Percentiles rank a stretch among this genome's conserved stretches.
These are phyloP conservation scores for Raphanus sativus DNA, from an alignment of 345 rosid genomes.

Conservation along the genomic window DNA sequence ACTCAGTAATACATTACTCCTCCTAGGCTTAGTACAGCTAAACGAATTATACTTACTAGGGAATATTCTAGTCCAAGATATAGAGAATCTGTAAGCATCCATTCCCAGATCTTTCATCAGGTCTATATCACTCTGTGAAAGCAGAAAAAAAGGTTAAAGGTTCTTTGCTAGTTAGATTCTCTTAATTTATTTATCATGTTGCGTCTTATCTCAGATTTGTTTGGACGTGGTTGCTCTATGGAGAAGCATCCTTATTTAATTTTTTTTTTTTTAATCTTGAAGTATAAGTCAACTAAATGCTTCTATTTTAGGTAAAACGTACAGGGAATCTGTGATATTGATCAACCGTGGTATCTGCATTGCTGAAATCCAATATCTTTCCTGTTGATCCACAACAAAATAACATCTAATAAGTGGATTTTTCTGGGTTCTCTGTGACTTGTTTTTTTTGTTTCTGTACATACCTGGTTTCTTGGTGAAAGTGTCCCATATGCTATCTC, in stretches of 20 bases:
- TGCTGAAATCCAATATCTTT: slow-evolving; percentile 89
- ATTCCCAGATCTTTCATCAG: slow-evolving; percentile 87
- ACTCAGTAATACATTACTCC: background rate
- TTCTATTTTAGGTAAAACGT: slow-evolving; percentile 11
- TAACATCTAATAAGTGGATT: background rate
- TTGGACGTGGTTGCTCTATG: slow-evolving; percentile 30
- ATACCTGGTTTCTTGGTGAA: slow-evolving; percentile 71
- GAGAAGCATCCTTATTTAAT: slow-evolving; percentile 25
- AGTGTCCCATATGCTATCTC: slow-evolving; percentile 86
- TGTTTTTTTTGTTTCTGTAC: background rate
- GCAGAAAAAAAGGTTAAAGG: background rate
- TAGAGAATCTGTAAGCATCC: slow-evolving; percentile 92
- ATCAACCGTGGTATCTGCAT: slow-evolving; percentile 90
- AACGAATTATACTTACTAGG: slow-evolving; percentile 53
- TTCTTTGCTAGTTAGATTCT: slow-evolving; percentile 23
- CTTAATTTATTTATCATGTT: slow-evolving; percentile 1
- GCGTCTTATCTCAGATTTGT: slow-evolving; percentile 25
- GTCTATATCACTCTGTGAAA: slow-evolving; percentile 65
- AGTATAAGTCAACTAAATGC: slow-evolving; percentile 20
- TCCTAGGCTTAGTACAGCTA: background rate
- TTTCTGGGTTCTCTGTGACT: slow-evolving; percentile 11
- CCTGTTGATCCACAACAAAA: slow-evolving; percentile 44
- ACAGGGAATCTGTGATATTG: slow-evolving; percentile 86
- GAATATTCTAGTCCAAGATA: slow-evolving; percentile 92
- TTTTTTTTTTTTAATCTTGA: slow-evolving; percentile 11